phyloP scores from a whole-genome alignment of 208 protist genomes.

The Baffinella frigidus region DNA sequence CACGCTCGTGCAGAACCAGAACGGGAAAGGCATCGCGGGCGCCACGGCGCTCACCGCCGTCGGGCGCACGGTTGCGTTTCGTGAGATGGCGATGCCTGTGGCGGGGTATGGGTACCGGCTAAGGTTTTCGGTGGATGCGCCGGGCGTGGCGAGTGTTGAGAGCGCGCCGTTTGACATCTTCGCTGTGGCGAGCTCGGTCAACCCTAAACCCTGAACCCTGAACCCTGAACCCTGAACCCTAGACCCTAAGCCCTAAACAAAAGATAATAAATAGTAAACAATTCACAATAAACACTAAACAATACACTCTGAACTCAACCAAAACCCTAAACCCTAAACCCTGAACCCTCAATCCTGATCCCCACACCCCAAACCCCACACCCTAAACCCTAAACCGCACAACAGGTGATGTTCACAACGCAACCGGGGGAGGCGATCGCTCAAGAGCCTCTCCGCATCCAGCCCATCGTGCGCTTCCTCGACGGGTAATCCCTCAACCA shows the following conservation, averaged over 20 bases:
- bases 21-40: not conserved
- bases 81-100: not conserved
- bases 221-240: too few relatives aligned
- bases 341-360: too few relatives aligned
- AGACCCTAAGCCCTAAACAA: too few relatives aligned
- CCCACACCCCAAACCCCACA: too few relatives aligned
- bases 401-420: not conserved
- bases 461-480: not conserved
- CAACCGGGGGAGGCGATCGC: conserved; percentile 20
- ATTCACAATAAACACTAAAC: too few relatives aligned
- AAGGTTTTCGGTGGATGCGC: not conserved
- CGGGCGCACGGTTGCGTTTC: conserved; percentile 19
- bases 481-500: too few relatives aligned
- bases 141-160: not conserved
- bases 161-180: not conserved
- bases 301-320: too few relatives aligned
- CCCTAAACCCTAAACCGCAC: too few relatives aligned
- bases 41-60: not conserved
- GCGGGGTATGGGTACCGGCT: conserved; percentile 9
- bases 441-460: not conserved
- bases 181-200: not conserved
- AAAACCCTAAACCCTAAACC: too few relatives aligned
- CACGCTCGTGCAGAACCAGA: not conserved
- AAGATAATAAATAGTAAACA: too few relatives aligned
- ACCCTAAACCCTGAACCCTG: too few relatives aligned